phyloP scores from a whole-genome alignment of 768 basidiomycete species.

The Megacollybia marginata region DNA sequence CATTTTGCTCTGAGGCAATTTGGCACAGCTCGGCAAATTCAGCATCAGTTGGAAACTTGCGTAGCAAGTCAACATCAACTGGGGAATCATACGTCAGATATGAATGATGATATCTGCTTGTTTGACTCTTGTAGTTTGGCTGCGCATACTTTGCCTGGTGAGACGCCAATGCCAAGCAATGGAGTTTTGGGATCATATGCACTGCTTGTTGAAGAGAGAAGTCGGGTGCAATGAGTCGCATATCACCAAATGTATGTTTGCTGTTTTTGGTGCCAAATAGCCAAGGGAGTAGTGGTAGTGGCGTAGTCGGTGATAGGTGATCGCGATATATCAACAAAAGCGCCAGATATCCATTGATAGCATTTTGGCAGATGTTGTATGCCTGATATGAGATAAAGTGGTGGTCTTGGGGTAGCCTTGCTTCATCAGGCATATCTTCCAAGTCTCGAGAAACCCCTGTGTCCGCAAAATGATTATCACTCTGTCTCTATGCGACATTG shows the following conservation, averaged over 20 bases:
- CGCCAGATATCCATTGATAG: constrained; percentile 22
- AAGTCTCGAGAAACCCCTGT: constrained; percentile 21
- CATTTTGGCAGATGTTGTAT: constrained; percentile 9
- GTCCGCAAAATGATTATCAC: constrained; percentile 23
- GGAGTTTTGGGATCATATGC: constrained; percentile 16
- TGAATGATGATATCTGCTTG: no score
- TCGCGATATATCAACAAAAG: constrained; percentile 29
- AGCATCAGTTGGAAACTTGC: no score
- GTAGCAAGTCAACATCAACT: no score
- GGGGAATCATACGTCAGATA: no score
- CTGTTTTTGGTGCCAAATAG: constrained; percentile 23
- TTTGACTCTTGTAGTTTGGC: no score
- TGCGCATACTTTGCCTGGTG: no score
- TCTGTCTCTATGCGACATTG: constrained; percentile 16
- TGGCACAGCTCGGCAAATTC: no score
- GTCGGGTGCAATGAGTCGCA: constrained; percentile 29
- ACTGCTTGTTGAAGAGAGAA: constrained; percentile 20
- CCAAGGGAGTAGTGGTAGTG: constrained; percentile 31
- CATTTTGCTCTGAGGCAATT: no score
- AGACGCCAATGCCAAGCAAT: no score
- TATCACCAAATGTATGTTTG: constrained; percentile 27
- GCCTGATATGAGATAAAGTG: constrained; percentile 31
- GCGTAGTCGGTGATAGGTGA: constrained; percentile 11
- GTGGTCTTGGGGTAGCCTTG: constrained; percentile 11
- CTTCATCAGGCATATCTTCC: constrained; percentile 17